Evolutionary conservation across 495 filamentous ascomycete genomes (phyloP).

Genomic region (Penicillium lividum): DNA sequence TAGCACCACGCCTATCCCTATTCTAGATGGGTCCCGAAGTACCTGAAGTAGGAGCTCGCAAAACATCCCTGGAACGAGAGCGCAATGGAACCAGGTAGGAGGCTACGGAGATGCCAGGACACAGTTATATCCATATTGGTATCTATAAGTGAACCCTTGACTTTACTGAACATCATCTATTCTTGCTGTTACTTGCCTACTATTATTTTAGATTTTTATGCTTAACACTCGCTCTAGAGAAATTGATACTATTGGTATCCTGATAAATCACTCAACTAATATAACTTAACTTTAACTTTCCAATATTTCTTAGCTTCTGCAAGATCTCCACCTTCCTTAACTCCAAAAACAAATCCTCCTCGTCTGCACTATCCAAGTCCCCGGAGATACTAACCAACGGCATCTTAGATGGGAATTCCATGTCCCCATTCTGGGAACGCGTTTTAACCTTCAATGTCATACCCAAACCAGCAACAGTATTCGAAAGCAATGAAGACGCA

Average conservation of each 20-base stretch:
- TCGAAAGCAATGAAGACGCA: background rate
- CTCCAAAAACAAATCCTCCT: constrained; percentile 44
- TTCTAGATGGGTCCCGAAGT: too few species aligned
- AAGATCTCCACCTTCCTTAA: constrained; percentile 44
- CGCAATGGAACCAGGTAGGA: too few species aligned
- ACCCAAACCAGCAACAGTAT: background rate
- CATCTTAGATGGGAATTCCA: constrained; percentile 18
- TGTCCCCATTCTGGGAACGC: constrained; percentile 19
- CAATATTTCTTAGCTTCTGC: constrained; percentile 40
- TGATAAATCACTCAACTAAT: constrained; percentile 7
- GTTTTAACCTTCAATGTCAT: constrained; percentile 14
- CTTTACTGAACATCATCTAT: too few species aligned
- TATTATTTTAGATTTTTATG: background rate
- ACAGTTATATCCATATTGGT: too few species aligned
- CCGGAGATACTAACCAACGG: constrained; percentile 27
- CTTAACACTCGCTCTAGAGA: background rate
- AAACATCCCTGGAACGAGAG: too few species aligned
- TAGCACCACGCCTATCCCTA: too few species aligned
- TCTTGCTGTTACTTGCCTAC: too few species aligned
- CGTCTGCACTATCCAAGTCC: constrained; percentile 41
- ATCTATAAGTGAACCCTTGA: too few species aligned
- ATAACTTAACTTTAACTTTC: constrained; percentile 29
- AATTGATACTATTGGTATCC: background rate
- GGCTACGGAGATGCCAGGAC: too few species aligned
- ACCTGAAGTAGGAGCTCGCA: too few species aligned